Evolutionary conservation across 2,329 filamentous ascomycete genomes (phyloP).

Genomic region (Knufia petricola): DNA sequence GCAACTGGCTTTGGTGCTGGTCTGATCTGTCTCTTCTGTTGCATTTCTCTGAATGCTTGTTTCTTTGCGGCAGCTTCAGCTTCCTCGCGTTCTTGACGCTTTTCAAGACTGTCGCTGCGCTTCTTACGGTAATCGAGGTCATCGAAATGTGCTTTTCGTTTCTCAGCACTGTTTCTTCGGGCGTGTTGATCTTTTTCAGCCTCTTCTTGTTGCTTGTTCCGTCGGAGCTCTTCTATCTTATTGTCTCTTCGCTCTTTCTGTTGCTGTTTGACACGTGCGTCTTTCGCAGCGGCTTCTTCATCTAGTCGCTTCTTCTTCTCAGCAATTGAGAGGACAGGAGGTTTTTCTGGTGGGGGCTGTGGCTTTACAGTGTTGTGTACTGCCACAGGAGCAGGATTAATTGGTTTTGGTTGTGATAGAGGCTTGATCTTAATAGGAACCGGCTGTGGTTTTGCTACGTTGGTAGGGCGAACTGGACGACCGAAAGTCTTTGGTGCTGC

Average conservation of each 20-base stretch:
- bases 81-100: slow-evolving; percentile 8
- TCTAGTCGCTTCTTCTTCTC: slow-evolving; percentile 75
- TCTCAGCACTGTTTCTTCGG: slow-evolving; percentile 53
- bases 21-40: background rate
- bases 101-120: slow-evolving; percentile 31
- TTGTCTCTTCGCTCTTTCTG: slow-evolving; percentile 65
- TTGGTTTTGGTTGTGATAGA: slow-evolving; percentile 36
- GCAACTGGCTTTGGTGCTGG: background rate
- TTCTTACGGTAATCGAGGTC: slow-evolving; percentile 37
- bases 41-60: slow-evolving; percentile 5
- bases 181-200: slow-evolving; percentile 44
- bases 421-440: slow-evolving; percentile 42
- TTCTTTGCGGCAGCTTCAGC: slow-evolving; percentile 4
- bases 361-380: slow-evolving; percentile 35
- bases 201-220: slow-evolving; percentile 51
- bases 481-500: slow-evolving; percentile 27
- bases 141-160: slow-evolving; percentile 50
- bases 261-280: slow-evolving; percentile 71
- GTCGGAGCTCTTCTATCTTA: slow-evolving; percentile 51
- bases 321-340: slow-evolving; percentile 31
- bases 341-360: background rate
- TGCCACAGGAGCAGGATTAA: slow-evolving; percentile 45
- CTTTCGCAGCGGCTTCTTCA: slow-evolving; percentile 67
- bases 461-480: slow-evolving; percentile 27
- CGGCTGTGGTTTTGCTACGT: slow-evolving; percentile 29